Percentiles rank a stretch among this genome's conserved stretches.
These are phyloP conservation scores for Aureobasidium musti DNA, from an alignment of 2,329 filamentous ascomycete species.

Conservation along the genomic window DNA sequence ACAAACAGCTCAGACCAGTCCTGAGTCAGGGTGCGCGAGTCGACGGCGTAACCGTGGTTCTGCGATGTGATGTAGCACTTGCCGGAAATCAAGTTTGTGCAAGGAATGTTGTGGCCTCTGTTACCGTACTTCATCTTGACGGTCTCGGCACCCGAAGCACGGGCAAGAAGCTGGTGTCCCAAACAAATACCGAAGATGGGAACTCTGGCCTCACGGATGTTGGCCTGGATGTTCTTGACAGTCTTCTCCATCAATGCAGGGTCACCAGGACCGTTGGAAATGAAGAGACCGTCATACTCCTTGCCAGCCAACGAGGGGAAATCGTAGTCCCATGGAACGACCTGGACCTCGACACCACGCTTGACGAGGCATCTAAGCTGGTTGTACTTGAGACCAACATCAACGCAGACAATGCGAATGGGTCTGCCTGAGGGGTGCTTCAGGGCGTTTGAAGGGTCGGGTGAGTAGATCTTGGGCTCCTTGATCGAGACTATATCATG, in stretches of 20 bases:
- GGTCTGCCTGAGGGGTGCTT: slow-evolving; percentile 86
- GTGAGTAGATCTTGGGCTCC: slow-evolving; percentile 81
- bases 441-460: slow-evolving; percentile 68
- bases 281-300: slow-evolving; percentile 93
- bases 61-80: slow-evolving; percentile 99
- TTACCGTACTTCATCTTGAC: slow-evolving; percentile 99
- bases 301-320: slow-evolving; percentile 74
- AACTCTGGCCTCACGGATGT: slow-evolving; percentile 74
- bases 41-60: slow-evolving; percentile 95
- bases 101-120: slow-evolving; percentile 97
- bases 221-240: slow-evolving; percentile 73
- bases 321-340: slow-evolving; percentile 96
- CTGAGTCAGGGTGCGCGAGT: slow-evolving; percentile 70
- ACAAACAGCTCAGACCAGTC: slow-evolving; percentile 95
- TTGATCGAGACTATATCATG: slow-evolving; percentile 76
- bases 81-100: slow-evolving; percentile 91
- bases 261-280: slow-evolving; percentile 97
- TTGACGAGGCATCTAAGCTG: slow-evolving; percentile 90
- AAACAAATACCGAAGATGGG: slow-evolving; percentile 97
- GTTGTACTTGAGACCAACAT: slow-evolving; percentile 98
- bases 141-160: slow-evolving; percentile 81
- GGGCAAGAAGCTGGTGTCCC: slow-evolving; percentile 88
- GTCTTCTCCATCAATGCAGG: slow-evolving; percentile 81
- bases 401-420: slow-evolving; percentile 85
- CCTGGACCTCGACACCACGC: slow-evolving; percentile 88